A percentile compares a stretch with the other conserved stretches of the same genome.
Evolutionary conservation across 352 stramenopile species (phyloP).

Genomic region (Peronospora destructor): DNA sequence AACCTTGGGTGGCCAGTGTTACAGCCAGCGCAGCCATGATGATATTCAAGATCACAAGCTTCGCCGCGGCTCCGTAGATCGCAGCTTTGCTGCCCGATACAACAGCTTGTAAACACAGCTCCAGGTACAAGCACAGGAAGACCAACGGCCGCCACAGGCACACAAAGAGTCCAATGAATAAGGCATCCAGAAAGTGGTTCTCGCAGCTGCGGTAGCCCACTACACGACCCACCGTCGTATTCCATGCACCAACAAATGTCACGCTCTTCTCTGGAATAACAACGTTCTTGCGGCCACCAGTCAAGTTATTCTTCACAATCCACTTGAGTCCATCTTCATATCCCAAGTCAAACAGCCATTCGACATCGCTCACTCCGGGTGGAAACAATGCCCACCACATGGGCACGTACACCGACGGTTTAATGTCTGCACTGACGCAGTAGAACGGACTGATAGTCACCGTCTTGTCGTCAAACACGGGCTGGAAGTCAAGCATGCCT

Average conservation of each 20-base stretch:
- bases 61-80: constrained; percentile 58
- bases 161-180: constrained; percentile 69
- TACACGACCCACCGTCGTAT: constrained; percentile 65
- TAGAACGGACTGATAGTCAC: constrained; percentile 84
- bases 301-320: constrained; percentile 43
- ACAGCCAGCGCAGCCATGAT: constrained; percentile 43
- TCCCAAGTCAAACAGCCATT: constrained; percentile 81
- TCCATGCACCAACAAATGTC: constrained; percentile 50
- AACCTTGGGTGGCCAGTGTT: constrained; percentile 35
- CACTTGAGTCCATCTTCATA: constrained; percentile 73
- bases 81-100: constrained; percentile 64
- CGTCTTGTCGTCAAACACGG: constrained; percentile 59
- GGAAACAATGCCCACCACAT: constrained; percentile 27
- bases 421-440: constrained; percentile 81
- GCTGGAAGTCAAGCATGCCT: constrained; percentile 79
- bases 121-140: constrained; percentile 72
- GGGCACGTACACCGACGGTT: constrained; percentile 46
- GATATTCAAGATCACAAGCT: constrained; percentile 57
- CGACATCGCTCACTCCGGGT: constrained; percentile 51
- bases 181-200: constrained; percentile 56
- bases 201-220: constrained; percentile 65
- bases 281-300: constrained; percentile 24
- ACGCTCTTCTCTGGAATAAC: constrained; percentile 50
- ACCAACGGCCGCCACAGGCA: constrained; percentile 75
- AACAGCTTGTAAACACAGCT: constrained; percentile 67